These are phyloP conservation scores for Darksidea phi DNA, from an alignment of 495 filamentous ascomycete species.

Conservation along the genomic window DNA sequence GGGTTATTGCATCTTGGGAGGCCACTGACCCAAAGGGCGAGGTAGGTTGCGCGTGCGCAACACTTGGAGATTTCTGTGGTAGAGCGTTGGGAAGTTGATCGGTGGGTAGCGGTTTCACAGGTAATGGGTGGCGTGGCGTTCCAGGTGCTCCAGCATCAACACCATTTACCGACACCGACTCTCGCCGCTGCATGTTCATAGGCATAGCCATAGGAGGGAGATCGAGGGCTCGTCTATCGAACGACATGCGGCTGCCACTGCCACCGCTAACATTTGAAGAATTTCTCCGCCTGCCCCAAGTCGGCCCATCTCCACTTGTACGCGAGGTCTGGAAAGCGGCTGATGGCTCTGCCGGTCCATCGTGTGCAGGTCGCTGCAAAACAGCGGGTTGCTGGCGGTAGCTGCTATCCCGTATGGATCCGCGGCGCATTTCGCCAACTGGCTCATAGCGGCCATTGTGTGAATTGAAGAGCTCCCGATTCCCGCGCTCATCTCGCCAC, in stretches of 20 bases:
- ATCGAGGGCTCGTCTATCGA: conserved; percentile 49
- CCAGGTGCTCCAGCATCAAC: conserved; percentile 38
- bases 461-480: conserved; percentile 85
- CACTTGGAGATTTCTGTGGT: conserved; percentile 34
- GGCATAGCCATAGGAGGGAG: conserved; percentile 41
- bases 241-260: conserved; percentile 64
- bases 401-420: conserved; percentile 63
- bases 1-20: conserved; percentile 34
- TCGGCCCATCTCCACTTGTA: conserved; percentile 59
- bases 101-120: neutral
- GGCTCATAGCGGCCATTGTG: conserved; percentile 93
- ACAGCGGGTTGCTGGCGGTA: conserved; percentile 76
- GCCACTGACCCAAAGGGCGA: conserved; percentile 30
- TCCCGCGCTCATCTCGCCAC: conserved; percentile 70
- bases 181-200: conserved; percentile 45
- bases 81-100: conserved; percentile 26
- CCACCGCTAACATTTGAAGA: conserved; percentile 96
- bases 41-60: conserved; percentile 27
- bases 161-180: conserved; percentile 47
- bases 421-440: conserved; percentile 70
- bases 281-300: conserved; percentile 75
- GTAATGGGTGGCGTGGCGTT: conserved; percentile 17
- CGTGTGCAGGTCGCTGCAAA: conserved; percentile 67
- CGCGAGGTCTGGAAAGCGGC: conserved; percentile 85
- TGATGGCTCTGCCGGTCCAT: conserved; percentile 84